Evolutionary conservation across 176 grass and related monocot species (phyloP).

Genomic region (Paspalum notatum): DNA sequence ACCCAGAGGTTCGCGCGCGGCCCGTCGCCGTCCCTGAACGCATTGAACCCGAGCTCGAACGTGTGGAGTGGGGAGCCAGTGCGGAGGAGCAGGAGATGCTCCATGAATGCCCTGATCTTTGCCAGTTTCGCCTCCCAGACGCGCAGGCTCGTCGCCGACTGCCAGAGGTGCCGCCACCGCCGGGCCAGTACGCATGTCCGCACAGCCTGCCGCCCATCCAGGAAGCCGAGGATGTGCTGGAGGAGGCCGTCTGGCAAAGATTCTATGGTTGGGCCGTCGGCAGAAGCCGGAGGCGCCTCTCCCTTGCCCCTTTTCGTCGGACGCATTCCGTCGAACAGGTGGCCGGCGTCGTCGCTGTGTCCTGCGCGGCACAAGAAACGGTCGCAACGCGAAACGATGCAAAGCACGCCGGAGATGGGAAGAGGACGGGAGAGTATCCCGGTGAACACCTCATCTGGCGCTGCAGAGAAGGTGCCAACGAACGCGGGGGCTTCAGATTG

Average conservation of each 20-base stretch:
- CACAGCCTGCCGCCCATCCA: neutral
- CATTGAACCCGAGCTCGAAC: neutral
- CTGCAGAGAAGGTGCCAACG: too few species aligned
- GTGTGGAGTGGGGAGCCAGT: neutral
- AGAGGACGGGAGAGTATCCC: too few species aligned
- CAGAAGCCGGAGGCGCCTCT: neutral
- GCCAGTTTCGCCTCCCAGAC: accelerated
- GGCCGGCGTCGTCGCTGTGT: neutral
- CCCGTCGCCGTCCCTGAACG: neutral
- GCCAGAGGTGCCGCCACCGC: neutral
- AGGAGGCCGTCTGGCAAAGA: neutral
- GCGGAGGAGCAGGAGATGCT: neutral
- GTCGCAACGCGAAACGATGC: neutral
- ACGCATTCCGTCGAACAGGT: neutral
- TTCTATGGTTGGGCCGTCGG: neutral
- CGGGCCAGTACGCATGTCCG: neutral
- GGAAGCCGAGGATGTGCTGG: neutral
- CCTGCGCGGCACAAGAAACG: neutral
- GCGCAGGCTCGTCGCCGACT: neutral
- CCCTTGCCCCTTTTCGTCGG: neutral
- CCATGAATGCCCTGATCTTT: neutral
- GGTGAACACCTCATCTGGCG: too few species aligned
- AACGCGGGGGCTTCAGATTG: too few species aligned
- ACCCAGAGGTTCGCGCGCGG: neutral
- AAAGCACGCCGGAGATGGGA: too few species aligned